Conservation (phyloP, 2,329 filamentous ascomycete species). For the Hyphodiscus sp. region DNA sequence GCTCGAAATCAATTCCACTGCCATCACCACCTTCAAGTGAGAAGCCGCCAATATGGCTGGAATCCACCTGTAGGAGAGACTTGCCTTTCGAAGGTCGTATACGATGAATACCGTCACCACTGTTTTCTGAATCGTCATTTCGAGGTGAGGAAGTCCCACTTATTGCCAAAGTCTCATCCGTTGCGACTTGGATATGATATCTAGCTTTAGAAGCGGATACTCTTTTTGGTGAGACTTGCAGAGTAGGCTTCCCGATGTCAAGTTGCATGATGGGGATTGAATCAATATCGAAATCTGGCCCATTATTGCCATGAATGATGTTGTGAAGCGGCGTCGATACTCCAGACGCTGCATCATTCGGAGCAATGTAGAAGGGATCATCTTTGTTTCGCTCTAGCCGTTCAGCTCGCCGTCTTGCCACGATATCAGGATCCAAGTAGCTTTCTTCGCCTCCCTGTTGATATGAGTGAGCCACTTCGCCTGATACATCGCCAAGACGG, state of each 20-base stretch:
- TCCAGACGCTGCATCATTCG: conserved; percentile 45
- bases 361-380: conserved; percentile 88
- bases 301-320: conserved; percentile 66
- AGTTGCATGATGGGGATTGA: conserved; percentile 94
- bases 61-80: conserved; percentile 76
- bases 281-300: conserved; percentile 80
- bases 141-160: conserved; percentile 43
- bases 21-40: conserved; percentile 53
- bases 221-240: conserved; percentile 28
- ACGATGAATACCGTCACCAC: conserved; percentile 43
- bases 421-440: conserved; percentile 65
- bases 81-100: conserved; percentile 45
- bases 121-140: conserved; percentile 49
- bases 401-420: conserved; percentile 69
- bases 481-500: conserved; percentile 40
- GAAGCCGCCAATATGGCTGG: conserved; percentile 69
- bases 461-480: conserved; percentile 47
- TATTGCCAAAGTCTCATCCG: conserved; percentile 64
- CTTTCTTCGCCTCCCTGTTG: conserved; percentile 55
- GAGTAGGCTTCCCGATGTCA: conserved; percentile 54
- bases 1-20: conserved; percentile 50
- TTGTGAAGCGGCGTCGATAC: conserved; percentile 73
- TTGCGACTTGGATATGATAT: conserved; percentile 60
- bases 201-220: conserved; percentile 37
- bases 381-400: conserved; percentile 78